phyloP scores from a whole-genome alignment of 2,329 filamentous ascomycete species.

The Pseudomassariella vexata region DNA sequence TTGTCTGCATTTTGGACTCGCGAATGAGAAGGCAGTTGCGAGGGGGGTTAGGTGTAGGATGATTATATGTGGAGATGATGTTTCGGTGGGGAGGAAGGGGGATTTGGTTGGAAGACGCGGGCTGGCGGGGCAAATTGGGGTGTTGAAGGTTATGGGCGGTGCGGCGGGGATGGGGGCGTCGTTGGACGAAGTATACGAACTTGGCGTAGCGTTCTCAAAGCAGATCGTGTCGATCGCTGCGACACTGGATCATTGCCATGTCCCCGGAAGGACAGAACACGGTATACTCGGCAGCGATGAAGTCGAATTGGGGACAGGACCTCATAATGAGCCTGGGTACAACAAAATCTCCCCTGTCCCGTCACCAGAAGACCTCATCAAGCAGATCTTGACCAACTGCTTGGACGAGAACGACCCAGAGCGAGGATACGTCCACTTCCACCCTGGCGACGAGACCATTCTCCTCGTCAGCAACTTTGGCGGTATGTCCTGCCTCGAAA shows the following conservation, averaged over 20 bases:
- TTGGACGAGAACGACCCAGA: conserved; percentile 50
- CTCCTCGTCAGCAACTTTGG: conserved; percentile 56
- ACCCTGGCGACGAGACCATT: conserved; percentile 39
- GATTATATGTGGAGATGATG: conserved; percentile 60
- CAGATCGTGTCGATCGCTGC: conserved; percentile 53
- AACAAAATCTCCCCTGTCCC: conserved; percentile 48
- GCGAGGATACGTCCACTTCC: conserved; percentile 44
- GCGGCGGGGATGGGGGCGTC: conserved; percentile 40
- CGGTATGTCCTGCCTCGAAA: conserved; percentile 51
- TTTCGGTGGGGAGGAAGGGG: conserved; percentile 53
- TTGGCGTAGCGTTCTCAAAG: conserved; percentile 42
- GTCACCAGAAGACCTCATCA: conserved; percentile 41
- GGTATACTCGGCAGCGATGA: conserved; percentile 42
- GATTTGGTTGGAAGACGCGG: conserved; percentile 56
- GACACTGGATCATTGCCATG: conserved; percentile 56
- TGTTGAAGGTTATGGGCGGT: conserved; percentile 52
- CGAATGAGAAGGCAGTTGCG: conserved; percentile 51
- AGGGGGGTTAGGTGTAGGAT: conserved; percentile 48
- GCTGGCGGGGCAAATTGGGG: conserved; percentile 54
- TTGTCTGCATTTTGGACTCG: conserved; percentile 56
- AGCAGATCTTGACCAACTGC: conserved; percentile 53
- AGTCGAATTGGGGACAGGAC: conserved; percentile 60
- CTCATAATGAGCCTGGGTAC: conserved; percentile 61
- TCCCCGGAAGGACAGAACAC: conserved; percentile 45
- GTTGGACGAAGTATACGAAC: conserved; percentile 43